These are phyloP conservation scores for Sphagnum contortum DNA, from an alignment of 225 moss, liverwort and hornwort species.

Conservation along the genomic window DNA sequence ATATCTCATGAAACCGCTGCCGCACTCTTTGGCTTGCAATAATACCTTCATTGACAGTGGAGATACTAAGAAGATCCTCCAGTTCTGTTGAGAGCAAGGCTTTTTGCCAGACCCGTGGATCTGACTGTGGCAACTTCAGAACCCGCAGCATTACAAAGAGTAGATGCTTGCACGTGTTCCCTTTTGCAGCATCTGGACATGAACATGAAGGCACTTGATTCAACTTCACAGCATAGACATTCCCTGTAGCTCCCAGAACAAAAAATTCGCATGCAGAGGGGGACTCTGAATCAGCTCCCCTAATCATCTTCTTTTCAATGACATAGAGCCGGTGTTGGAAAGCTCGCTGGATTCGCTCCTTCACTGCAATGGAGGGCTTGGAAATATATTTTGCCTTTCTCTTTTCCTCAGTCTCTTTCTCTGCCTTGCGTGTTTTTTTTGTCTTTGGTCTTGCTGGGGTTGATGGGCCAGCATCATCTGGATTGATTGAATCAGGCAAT, in stretches of 20 bases:
- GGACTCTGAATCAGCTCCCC: slow-evolving; percentile 7
- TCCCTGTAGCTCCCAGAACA: slow-evolving; percentile 69
- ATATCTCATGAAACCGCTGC: slow-evolving; percentile 52
- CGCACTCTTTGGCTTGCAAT: slow-evolving; percentile 63
- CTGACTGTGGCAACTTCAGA: slow-evolving; percentile 49
- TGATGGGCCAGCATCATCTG: slow-evolving; percentile 11
- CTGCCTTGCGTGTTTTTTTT: slow-evolving; percentile 25
- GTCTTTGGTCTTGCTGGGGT: slow-evolving; percentile 18
- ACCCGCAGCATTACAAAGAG: slow-evolving; percentile 87
- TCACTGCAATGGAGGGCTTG: slow-evolving; percentile 26
- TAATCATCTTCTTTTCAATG: slow-evolving; percentile 36
- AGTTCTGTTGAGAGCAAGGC: slow-evolving; percentile 59
- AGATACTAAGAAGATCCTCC: slow-evolving; percentile 38
- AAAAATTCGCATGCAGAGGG: slow-evolving; percentile 43
- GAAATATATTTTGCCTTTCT: slow-evolving; percentile 27
- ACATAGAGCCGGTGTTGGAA: slow-evolving; percentile 47
- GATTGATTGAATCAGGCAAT: background rate
- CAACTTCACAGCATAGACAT: slow-evolving; percentile 66
- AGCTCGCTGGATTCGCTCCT: slow-evolving; percentile 49
- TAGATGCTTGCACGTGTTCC: slow-evolving; percentile 61
- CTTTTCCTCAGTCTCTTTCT: slow-evolving; percentile 19
- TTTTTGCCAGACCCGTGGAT: slow-evolving; percentile 76
- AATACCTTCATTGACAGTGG: slow-evolving; percentile 44
- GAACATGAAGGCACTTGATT: slow-evolving; percentile 44
- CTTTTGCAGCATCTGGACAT: slow-evolving; percentile 70